Conservation (phyloP, 306 rosid species). For the Trifolium dubium region DNA sequence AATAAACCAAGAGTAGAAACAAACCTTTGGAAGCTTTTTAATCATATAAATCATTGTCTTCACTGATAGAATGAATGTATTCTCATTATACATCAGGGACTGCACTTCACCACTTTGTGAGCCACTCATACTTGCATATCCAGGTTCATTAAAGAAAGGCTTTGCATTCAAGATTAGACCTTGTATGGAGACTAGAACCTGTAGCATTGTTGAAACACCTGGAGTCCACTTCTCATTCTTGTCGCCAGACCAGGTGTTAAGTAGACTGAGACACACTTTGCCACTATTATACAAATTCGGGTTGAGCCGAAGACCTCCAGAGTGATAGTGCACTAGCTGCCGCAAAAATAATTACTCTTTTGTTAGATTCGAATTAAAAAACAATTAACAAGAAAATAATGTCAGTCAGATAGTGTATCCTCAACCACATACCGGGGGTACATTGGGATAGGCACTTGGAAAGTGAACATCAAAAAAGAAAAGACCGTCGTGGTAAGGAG, state of each 20-base stretch:
- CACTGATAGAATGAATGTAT: slow-evolving; percentile 67
- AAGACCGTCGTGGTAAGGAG: slow-evolving; percentile 95
- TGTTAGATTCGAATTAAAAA: slow-evolving; percentile 37
- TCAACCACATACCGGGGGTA: slow-evolving; percentile 75
- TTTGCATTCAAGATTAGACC: slow-evolving; percentile 83
- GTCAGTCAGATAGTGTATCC: slow-evolving; percentile 5
- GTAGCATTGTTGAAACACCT: slow-evolving; percentile 77
- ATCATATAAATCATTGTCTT: slow-evolving; percentile 80
- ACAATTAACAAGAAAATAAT: slow-evolving; percentile 13
- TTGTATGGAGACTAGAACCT: slow-evolving; percentile 91
- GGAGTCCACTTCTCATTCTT: slow-evolving; percentile 85
- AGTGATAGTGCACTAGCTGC: slow-evolving; percentile 78
- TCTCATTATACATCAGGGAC: slow-evolving; percentile 64
- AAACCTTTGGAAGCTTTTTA: slow-evolving; percentile 84
- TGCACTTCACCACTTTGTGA: slow-evolving; percentile 53
- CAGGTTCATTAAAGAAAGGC: slow-evolving; percentile 93
- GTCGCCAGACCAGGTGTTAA: slow-evolving; percentile 80
- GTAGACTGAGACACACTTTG: slow-evolving; percentile 95
- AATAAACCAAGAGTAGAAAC: slow-evolving; percentile 36
- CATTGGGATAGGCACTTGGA: slow-evolving; percentile 72
- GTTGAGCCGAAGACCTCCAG: slow-evolving; percentile 87
- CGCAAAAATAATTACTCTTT: slow-evolving; percentile 23
- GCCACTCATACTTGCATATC: slow-evolving; percentile 57
- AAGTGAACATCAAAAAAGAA: slow-evolving; percentile 88
- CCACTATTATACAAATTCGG: slow-evolving; percentile 86